Evolutionary conservation across 1,284 basidiomycete genomes (phyloP), one percentile per base, ranked within the genome.

Genomic region (Moniliella sp.): DNA sequence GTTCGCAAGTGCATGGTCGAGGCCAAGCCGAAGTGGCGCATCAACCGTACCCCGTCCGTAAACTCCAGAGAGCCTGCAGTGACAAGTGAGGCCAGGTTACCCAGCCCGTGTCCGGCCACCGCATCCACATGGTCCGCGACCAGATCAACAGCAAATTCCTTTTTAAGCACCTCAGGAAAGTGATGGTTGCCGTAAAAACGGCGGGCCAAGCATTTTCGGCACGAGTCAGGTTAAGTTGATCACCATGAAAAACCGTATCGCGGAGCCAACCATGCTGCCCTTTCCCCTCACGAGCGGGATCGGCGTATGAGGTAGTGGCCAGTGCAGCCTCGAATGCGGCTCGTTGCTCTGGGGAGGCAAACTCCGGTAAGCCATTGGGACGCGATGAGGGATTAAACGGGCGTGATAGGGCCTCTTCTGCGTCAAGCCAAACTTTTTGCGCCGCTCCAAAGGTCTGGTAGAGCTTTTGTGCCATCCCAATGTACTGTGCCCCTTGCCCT

Each of bases 381-480:
- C n/a, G n/a, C n/a, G n/a, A n/a, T n/a, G n/a, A n/a, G n/a, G n/a
- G n/a, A n/a, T n/a, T n/a, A n/a, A n/a, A n/a, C n/a, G n/a, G n/a
- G n/a, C n/a, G n/a, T n/a, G n/a, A n/a, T n/a, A 59, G 42, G 14
- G 43, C 39, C 23, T 51, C 46, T 29, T 59, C 54, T 1, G 54
- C 54, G 26, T 48, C 41, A 18, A 48, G 42, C 54, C 56, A 59
- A 11, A 55, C 40, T 7, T 39, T 40, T 2, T 54, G 39, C 3
- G 54, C 51, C 4, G 50, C 37, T 11, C 45, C 37, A 32, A 48
- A 59, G 9, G 38, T 18, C 13, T 48, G 40, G 42, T 51, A 59
- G 25, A 57, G 42, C 17, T 59, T 54, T 13, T 45, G 42, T 8
- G 52, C 46, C 56, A 59, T 56, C 36, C 46, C 48, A 10, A 57